phyloP scores from a whole-genome alignment of 352 stramenopile species.

The Lagenidium giganteum region DNA sequence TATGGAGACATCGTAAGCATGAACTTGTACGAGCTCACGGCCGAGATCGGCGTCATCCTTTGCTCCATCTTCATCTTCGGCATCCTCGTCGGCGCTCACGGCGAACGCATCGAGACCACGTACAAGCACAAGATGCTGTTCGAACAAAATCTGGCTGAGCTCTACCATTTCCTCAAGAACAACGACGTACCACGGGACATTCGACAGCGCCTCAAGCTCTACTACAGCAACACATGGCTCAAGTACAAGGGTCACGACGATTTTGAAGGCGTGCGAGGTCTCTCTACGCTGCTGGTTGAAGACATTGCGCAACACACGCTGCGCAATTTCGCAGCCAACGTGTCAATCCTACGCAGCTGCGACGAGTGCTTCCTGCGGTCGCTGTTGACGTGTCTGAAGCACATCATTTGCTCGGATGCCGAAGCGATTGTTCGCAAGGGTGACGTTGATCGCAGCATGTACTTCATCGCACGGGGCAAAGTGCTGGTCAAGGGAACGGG shows the following conservation, averaged over 20 bases:
- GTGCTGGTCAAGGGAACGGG: conserved; percentile 51
- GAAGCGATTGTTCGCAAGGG: conserved; percentile 61
- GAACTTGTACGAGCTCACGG: conserved; percentile 51
- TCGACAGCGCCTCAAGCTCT: conserved; percentile 42
- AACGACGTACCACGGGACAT: conserved; percentile 52
- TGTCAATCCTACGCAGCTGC: conserved; percentile 62
- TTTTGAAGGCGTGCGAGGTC: conserved; percentile 41
- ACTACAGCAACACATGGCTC: conserved; percentile 70
- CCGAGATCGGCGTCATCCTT: conserved; percentile 58
- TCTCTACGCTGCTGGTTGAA: conserved; percentile 56
- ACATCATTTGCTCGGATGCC: conserved; percentile 57
- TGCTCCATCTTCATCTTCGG: conserved; percentile 66
- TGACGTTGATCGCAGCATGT: conserved; percentile 69
- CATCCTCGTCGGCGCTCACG: conserved; percentile 53
- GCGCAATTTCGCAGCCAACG: conserved; percentile 41
- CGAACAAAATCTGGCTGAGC: conserved; percentile 58
- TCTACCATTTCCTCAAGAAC: conserved; percentile 52
- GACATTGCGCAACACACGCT: conserved; percentile 72
- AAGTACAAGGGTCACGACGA: conserved; percentile 60
- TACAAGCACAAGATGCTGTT: conserved; percentile 71
- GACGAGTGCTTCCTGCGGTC: conserved; percentile 64
- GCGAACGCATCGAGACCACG: conserved; percentile 52
- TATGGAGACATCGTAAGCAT: conserved; percentile 64
- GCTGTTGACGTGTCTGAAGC: conserved; percentile 52
- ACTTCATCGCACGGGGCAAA: conserved; percentile 63